Evolutionary conservation across 495 filamentous ascomycete species (phyloP).

Genomic region (Xylaria telfairii): DNA sequence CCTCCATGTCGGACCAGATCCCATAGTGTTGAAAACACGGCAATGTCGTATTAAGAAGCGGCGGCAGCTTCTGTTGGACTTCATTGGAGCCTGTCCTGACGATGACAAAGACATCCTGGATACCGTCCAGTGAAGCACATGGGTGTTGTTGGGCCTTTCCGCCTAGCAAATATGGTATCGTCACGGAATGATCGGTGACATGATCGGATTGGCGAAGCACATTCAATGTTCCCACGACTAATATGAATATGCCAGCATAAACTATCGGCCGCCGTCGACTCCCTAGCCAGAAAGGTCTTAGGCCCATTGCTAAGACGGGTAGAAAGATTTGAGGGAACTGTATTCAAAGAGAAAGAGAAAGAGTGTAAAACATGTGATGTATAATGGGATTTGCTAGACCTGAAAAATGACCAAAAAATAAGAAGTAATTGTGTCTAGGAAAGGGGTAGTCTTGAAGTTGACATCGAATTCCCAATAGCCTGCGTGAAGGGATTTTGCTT

Average conservation of each 20-base stretch:
- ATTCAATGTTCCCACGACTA: slow-evolving; percentile 1
- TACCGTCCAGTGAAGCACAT: slow-evolving; percentile 10
- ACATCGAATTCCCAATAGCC: slow-evolving; percentile 1
- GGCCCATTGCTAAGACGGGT: not conserved
- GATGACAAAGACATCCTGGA: slow-evolving; percentile 23
- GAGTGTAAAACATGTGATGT: not conserved
- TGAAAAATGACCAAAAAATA: not conserved
- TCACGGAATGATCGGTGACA: not conserved
- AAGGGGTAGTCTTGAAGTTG: slow-evolving; percentile 5
- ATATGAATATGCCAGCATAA: slow-evolving; percentile 1
- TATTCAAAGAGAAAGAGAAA: slow-evolving; percentile 6
- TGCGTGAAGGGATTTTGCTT: slow-evolving; percentile 10
- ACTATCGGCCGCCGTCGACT: slow-evolving; percentile 9
- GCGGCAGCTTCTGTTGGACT: slow-evolving; percentile 17
- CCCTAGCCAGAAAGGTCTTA: not conserved
- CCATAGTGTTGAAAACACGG: slow-evolving; percentile 18
- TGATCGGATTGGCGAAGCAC: not conserved
- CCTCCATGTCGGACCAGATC: slow-evolving; percentile 23
- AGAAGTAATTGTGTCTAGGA: not conserved
- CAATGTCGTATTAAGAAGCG: slow-evolving; percentile 17
- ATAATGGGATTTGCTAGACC: not conserved
- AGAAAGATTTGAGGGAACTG: not conserved
- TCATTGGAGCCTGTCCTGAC: slow-evolving; percentile 22
- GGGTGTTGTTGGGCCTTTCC: not conserved
- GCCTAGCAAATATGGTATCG: not conserved